These are phyloP conservation scores for Acacia confusa DNA, from an alignment of 306 rosid genomes.

Conservation along the genomic window DNA sequence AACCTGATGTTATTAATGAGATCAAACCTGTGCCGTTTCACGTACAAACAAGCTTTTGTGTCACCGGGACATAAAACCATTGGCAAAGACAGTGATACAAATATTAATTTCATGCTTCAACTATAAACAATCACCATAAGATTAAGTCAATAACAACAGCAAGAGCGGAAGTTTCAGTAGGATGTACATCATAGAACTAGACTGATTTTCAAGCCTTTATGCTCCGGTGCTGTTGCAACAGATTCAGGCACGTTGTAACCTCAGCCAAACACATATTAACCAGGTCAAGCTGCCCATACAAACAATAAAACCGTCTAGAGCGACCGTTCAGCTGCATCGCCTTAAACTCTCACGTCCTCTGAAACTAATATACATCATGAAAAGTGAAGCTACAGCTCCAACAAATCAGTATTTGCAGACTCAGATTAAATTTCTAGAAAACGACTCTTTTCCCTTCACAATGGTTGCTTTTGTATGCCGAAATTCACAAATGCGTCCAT, in stretches of 20 bases:
- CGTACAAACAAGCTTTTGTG: too few species aligned
- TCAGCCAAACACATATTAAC: not conserved
- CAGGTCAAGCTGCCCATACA: not conserved
- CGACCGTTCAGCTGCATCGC: constrained; percentile 2
- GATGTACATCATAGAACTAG: not conserved
- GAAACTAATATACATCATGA: not conserved
- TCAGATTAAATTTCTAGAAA: not conserved
- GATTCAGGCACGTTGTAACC: constrained; percentile 5
- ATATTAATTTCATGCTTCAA: too few species aligned
- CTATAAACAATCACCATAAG: too few species aligned
- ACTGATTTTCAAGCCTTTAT: constrained; percentile 7
- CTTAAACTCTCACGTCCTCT: constrained; percentile 2
- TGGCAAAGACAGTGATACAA: too few species aligned
- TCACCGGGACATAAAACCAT: too few species aligned
- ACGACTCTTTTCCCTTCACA: not conserved
- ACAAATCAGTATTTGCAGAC: constrained; percentile 18
- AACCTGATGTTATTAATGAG: too few species aligned
- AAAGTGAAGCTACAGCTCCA: constrained; percentile 4
- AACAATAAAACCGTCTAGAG: not conserved
- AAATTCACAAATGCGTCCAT: not conserved
- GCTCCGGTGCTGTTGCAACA: constrained; percentile 1
- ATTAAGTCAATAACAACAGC: not conserved
- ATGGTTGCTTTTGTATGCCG: not conserved
- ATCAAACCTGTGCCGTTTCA: too few species aligned
- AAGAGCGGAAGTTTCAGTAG: not conserved